Percentiles rank a stretch among this genome's conserved stretches.
These are phyloP conservation scores for Nakazawaea ernobii DNA, from an alignment of 805 yeast genomes.

Conservation along the genomic window DNA sequence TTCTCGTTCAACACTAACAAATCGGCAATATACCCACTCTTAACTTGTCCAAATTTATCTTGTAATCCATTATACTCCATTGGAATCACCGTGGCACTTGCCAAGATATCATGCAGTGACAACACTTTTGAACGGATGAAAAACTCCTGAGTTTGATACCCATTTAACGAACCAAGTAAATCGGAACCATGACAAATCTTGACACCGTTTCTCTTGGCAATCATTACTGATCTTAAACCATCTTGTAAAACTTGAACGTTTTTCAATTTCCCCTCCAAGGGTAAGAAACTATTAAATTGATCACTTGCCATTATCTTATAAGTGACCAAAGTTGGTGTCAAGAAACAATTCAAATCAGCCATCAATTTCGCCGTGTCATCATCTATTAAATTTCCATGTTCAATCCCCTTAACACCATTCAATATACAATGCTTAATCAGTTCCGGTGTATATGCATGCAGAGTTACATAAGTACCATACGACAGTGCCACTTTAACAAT, in stretches of 20 bases:
- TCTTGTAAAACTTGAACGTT: constrained; percentile 17
- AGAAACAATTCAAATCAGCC: constrained; percentile 18
- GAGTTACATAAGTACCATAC: constrained; percentile 23
- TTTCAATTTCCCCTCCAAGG: constrained; percentile 15
- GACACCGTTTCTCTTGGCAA: constrained; percentile 19
- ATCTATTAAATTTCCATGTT: constrained; percentile 24
- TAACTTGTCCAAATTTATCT: constrained; percentile 20
- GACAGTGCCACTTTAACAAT: constrained; percentile 21
- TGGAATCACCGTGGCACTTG: constrained; percentile 23
- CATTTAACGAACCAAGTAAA: constrained; percentile 19
- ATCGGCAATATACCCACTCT: constrained; percentile 22
- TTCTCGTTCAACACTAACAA: constrained; percentile 18
- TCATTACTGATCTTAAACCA: constrained; percentile 17
- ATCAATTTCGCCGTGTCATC: constrained; percentile 22
- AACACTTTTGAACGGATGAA: constrained; percentile 20
- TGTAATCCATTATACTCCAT: constrained; percentile 18
- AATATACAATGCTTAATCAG: constrained; percentile 19
- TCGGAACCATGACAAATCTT: constrained; percentile 24
- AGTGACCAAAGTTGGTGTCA: constrained; percentile 24
- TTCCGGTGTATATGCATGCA: constrained; percentile 22
- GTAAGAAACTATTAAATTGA: constrained; percentile 18
- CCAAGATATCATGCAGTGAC: constrained; percentile 19
- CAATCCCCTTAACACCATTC: constrained; percentile 24
- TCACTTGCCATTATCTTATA: constrained; percentile 24
- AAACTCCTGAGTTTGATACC: constrained; percentile 24